phyloP scores from a whole-genome alignment of 495 filamentous ascomycete species.

The Xylaria telfairii region DNA sequence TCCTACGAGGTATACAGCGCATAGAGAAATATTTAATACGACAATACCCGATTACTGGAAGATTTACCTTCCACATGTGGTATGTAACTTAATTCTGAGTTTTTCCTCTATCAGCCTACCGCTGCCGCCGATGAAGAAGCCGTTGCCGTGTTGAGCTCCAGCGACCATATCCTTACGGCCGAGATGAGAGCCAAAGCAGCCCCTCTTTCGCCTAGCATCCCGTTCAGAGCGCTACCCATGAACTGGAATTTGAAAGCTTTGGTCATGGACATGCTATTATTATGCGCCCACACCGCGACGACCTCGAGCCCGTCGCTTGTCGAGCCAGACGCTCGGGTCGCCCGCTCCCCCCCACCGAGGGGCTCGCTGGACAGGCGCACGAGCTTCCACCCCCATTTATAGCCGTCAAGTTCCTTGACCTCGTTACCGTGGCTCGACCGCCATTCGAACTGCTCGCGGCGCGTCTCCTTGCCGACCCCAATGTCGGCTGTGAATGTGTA shows the following conservation, averaged over 20 bases:
- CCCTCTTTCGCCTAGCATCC: constrained; percentile 37
- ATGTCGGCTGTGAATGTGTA: constrained; percentile 31
- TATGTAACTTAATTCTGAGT: neutral
- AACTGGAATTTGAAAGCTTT: constrained; percentile 37
- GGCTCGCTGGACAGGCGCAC: constrained; percentile 28
- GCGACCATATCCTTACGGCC: constrained; percentile 32
- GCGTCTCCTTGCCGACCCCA: constrained; percentile 32
- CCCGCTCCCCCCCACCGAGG: constrained; percentile 22
- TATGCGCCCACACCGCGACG: constrained; percentile 32
- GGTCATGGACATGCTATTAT: constrained; percentile 26
- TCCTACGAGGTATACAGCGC: too few species aligned
- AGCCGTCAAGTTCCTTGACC: constrained; percentile 30
- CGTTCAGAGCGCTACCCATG: constrained; percentile 35
- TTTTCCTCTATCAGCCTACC: neutral
- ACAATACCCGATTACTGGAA: neutral
- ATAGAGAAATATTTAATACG: neutral
- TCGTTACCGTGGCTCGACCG: constrained; percentile 35
- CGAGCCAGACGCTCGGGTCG: constrained; percentile 22
- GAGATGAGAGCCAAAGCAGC: constrained; percentile 29
- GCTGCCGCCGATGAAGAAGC: neutral
- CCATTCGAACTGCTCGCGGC: constrained; percentile 39
- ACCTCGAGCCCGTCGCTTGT: constrained; percentile 40
- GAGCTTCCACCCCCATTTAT: constrained; percentile 35
- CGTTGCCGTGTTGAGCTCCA: constrained; percentile 20
- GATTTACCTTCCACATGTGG: neutral